Conservation (phyloP, 1,139 yeast genomes). For the Torulaspora globosa region DNA sequence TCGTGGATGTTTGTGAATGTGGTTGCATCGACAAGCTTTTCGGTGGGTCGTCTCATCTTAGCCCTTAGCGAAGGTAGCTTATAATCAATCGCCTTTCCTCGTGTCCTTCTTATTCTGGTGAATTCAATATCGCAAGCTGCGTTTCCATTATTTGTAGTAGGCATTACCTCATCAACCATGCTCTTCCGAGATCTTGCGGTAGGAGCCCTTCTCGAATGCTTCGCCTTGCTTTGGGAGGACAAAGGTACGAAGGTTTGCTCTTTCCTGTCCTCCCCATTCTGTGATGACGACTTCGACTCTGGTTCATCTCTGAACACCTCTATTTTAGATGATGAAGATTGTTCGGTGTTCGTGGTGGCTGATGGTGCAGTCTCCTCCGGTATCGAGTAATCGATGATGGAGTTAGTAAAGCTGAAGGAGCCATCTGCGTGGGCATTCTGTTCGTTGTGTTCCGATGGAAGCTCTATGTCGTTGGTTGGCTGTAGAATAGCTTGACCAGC, state of each 20-base stretch:
- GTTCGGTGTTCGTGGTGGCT: slow-evolving; percentile 8
- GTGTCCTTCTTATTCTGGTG: slow-evolving; percentile 41
- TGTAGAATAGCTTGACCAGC: not conserved
- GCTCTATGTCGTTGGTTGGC: not conserved
- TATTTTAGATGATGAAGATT: slow-evolving; percentile 22
- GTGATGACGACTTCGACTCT: not conserved
- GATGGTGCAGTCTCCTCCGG: slow-evolving; percentile 29
- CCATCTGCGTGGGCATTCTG: slow-evolving; percentile 20
- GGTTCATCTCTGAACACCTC: slow-evolving; percentile 25
- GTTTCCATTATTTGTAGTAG: slow-evolving; percentile 27
- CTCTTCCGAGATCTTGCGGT: slow-evolving; percentile 32
- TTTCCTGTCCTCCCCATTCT: not conserved
- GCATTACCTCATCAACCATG: slow-evolving; percentile 40
- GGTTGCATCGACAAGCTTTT: slow-evolving; percentile 54
- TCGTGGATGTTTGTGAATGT: slow-evolving; percentile 34
- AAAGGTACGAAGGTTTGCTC: slow-evolving; percentile 10
- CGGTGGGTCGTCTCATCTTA: slow-evolving; percentile 69
- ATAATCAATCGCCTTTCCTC: slow-evolving; percentile 58
- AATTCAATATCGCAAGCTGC: slow-evolving; percentile 19
- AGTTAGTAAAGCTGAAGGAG: slow-evolving; percentile 28
- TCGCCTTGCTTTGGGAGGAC: slow-evolving; percentile 24
- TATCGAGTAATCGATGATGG: slow-evolving; percentile 34
- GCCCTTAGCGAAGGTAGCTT: slow-evolving; percentile 63
- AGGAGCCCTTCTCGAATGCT: slow-evolving; percentile 37
- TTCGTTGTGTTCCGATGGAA: slow-evolving; percentile 2